These are phyloP conservation scores for Davidsoniella eucalypti DNA, from an alignment of 2,329 filamentous ascomycete species.

Conservation along the genomic window DNA sequence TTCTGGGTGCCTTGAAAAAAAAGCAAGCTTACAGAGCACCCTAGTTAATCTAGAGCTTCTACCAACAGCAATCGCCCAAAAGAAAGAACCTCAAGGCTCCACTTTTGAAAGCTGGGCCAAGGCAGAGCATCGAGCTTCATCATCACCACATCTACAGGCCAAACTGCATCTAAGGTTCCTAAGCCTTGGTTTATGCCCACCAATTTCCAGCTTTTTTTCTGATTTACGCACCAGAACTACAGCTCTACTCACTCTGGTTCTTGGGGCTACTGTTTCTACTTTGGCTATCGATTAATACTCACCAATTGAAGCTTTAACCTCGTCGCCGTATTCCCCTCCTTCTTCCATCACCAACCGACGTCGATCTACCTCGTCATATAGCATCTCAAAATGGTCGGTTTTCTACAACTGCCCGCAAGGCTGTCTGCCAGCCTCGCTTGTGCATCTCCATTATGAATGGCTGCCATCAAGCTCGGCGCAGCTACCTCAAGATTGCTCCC, in stretches of 20 bases:
- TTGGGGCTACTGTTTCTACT: background rate
- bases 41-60: too few species aligned
- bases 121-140: conserved; percentile 13
- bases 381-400: conserved; percentile 4
- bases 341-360: too few species aligned
- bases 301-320: too few species aligned
- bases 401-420: background rate
- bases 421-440: background rate
- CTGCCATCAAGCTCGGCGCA: background rate
- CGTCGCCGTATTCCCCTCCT: too few species aligned
- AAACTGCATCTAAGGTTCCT: background rate
- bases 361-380: background rate
- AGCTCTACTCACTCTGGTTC: background rate
- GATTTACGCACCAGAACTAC: background rate
- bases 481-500: background rate
- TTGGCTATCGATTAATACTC: too few species aligned
- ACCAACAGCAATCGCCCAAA: too few species aligned
- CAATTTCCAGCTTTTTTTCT: background rate
- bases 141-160: conserved; percentile 4
- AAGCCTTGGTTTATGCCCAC: background rate
- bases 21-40: too few species aligned
- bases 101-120: conserved; percentile 6
- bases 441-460: background rate
- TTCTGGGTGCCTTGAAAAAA: conserved; percentile 1
- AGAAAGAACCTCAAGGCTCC: too few species aligned